Base-by-base conservation (phyloP, 192 early-diverging fungal species). In the Gamsiella multidivaricata region DNA sequence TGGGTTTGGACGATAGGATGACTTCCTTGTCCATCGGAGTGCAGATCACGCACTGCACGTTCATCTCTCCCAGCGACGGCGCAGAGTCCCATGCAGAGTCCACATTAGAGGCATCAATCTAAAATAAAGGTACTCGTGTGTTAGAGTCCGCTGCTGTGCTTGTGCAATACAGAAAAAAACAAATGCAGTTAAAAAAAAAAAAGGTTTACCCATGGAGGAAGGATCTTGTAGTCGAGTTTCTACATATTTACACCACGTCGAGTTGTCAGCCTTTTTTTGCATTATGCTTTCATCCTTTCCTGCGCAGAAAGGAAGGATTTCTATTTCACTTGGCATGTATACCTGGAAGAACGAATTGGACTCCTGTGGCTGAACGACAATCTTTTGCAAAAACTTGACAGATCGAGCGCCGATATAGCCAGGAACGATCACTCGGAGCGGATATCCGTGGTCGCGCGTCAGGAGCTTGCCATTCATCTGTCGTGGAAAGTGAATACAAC, bases 391-490 rank as follows among this genome's bases (percentile, higher is more conserved):
- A 89, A 92, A 98, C 67, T 98, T 98, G 70, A 98, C 96, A 61
- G 88, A 91, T 5, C 96, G 87, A 14, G 94, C 96, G 8, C 95
- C 96, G 58, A 98, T 96, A 62, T 92, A 88, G 2, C 96, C 96
- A 34, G 95, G 95, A 2, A 96, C 93, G 22, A 98, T 88, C 12
- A 93, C 93, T 47, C 96, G 90, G 18, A 95, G 76, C 3, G 96
- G 96, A 56, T 80, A 91, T 1, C 96, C 96, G 66, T 98, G 96
- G 81, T 95, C 93, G 31, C 91, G 86, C 0, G 91, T 80, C 55
- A 96, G 81, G 26, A 81, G 75, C 57, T 81, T 50, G 17, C 91
- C 91, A 66, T 96, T 96, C 92, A 94, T 94, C 84, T 86, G 23
- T 33, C 3, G 36, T 5, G 42, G 3, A 59, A 10, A 59, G n/a